Conservation (phyloP, 2,329 filamentous ascomycete species). For the Lachnellula subtilissima region DNA sequence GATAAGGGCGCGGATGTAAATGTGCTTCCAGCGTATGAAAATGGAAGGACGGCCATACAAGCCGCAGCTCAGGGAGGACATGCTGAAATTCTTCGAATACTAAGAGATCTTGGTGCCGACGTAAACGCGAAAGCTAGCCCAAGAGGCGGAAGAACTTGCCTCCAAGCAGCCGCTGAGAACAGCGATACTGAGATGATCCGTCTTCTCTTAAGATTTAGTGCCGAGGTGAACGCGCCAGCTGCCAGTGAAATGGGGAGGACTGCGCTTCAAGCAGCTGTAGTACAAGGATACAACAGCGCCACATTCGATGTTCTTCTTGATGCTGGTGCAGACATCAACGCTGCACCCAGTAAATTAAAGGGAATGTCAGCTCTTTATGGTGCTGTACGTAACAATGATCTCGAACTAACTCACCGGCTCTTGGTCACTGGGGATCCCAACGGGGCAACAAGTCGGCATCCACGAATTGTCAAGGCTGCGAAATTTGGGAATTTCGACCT, state of each 20-base stretch:
- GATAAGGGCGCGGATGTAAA: no score
- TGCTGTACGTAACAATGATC: conserved; percentile 6
- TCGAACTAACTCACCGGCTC: not conserved
- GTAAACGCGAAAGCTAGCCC: conserved; percentile 5
- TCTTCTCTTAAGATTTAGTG: conserved; percentile 18
- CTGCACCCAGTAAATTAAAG: not conserved
- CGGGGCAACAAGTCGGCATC: conserved; percentile 3
- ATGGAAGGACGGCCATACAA: no score
- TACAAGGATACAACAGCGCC: not conserved
- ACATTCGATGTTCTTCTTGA: conserved; percentile 3
- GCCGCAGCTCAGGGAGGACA: no score
- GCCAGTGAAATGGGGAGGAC: conserved; percentile 8
- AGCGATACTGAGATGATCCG: conserved; percentile 3
- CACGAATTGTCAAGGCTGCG: conserved; percentile 6
- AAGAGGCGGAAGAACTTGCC: conserved; percentile 5
- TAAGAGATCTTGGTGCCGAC: conserved; percentile 11
- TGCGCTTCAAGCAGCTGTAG: conserved; percentile 6
- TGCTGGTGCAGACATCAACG: conserved; percentile 9
- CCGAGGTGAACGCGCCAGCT: conserved; percentile 23
- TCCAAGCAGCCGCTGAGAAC: conserved; percentile 9
- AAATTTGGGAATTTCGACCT: conserved; percentile 7
- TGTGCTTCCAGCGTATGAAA: no score
- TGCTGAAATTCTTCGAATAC: conserved; percentile 2
- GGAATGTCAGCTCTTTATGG: conserved; percentile 8
- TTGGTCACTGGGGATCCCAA: conserved; percentile 10